These are phyloP conservation scores for Arthroderma sp. DNA, from an alignment of 2,329 filamentous ascomycete genomes.

Conservation along the genomic window DNA sequence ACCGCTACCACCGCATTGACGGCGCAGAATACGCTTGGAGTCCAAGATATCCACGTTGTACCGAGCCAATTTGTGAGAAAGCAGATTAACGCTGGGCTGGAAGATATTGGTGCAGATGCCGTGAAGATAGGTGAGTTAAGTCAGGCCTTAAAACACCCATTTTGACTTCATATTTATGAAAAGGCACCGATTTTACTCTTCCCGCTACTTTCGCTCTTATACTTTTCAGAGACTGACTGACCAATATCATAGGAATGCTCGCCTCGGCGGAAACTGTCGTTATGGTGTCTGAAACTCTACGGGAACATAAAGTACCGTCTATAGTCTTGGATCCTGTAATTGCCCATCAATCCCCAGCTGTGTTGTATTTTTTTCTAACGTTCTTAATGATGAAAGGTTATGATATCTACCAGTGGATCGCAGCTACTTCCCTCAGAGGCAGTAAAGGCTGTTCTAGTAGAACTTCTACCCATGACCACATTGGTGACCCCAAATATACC, in stretches of 20 bases:
- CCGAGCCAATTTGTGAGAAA: slow-evolving; percentile 67
- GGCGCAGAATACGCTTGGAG: slow-evolving; percentile 84
- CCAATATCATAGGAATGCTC: slow-evolving; percentile 54
- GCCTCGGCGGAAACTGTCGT: slow-evolving; percentile 57
- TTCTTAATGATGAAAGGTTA: slow-evolving; percentile 48
- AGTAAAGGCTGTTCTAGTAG: slow-evolving; percentile 26
- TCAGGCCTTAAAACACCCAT: neutral
- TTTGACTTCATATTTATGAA: neutral
- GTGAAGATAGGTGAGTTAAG: slow-evolving; percentile 65
- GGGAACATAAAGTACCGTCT: slow-evolving; percentile 41
- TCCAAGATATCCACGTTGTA: slow-evolving; percentile 65
- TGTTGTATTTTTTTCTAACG: slow-evolving; percentile 2
- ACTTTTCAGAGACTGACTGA: slow-evolving; percentile 2
- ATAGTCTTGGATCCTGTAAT: slow-evolving; percentile 63
- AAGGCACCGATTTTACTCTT: neutral
- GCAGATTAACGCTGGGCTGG: slow-evolving; percentile 73
- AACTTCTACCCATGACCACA: slow-evolving; percentile 31
- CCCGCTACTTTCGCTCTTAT: slow-evolving; percentile 1
- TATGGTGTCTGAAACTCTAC: slow-evolving; percentile 53
- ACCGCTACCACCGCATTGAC: slow-evolving; percentile 90
- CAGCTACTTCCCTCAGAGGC: slow-evolving; percentile 33
- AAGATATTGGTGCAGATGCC: slow-evolving; percentile 76
- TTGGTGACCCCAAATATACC: slow-evolving; percentile 38
- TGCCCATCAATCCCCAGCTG: slow-evolving; percentile 1
- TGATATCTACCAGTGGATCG: slow-evolving; percentile 50